Conservation (phyloP, 768 basidiomycete genomes). For the Cytidiella melzeri region DNA sequence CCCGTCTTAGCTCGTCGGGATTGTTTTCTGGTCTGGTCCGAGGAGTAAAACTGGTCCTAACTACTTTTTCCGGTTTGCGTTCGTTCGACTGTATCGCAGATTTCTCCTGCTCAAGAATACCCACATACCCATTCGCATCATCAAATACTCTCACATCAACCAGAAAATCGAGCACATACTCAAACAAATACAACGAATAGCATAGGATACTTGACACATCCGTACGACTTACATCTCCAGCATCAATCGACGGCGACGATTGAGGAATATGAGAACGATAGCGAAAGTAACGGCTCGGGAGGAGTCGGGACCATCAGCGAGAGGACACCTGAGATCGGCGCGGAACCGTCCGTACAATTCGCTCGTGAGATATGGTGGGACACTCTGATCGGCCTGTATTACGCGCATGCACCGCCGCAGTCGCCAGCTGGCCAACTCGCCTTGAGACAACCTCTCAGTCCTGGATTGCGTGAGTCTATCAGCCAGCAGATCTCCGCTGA, state of each 20-base stretch:
- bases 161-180: background rate
- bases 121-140: background rate
- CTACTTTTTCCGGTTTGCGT: background rate
- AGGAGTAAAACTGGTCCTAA: background rate
- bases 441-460: constrained; percentile 23
- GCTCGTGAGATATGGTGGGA: constrained; percentile 79
- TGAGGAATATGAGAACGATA: constrained; percentile 1
- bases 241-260: background rate
- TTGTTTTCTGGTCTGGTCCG: background rate
- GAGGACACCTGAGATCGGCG: constrained; percentile 13
- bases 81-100: background rate
- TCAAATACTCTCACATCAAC: background rate
- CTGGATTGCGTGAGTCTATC: constrained; percentile 41
- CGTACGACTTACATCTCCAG: background rate
- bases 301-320: background rate
- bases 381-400: constrained; percentile 52
- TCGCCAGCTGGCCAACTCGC: constrained; percentile 20
- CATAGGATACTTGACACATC: background rate
- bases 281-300: background rate
- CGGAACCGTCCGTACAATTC: constrained; percentile 61
- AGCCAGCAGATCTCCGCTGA: constrained; percentile 44
- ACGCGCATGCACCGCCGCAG: constrained; percentile 12
- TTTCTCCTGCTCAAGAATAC: background rate
- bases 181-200: background rate
- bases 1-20: too few species aligned